Base-by-base conservation (phyloP, 345 rosid species). In the Heritiera fomes region DNA sequence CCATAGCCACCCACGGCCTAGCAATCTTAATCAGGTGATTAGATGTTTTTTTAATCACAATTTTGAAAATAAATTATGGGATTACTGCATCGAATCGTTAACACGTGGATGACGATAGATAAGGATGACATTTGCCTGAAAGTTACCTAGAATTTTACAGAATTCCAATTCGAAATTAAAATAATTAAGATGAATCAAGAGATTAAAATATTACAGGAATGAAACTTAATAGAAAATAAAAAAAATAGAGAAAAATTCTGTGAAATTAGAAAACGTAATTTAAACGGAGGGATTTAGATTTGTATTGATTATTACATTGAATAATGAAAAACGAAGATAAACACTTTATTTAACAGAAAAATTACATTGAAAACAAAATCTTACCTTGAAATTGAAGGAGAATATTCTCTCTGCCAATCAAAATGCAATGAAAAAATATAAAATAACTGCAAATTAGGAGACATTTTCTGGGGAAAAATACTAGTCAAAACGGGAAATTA, bases 341-440 rank as follows among this genome's bases (percentile, higher is more conserved):
- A 20, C 2, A 15, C 6, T 0, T 69, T 69, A 11, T 5, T 10
- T 45, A 69, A 46, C 14, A 32, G 46, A 32, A 50, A 71, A 32
- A 15, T 15, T 8, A 71, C 28, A 32, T 32, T 9, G 9, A 62
- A 77, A 41, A 11, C 12, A 41, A 34, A 18, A 63, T 65, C 43
- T 47, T 88, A 80, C 87, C 87, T 73, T 79, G 12, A 58, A 50
- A 80, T 52, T 11, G 76, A 61, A 75, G 20, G 43, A 6, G 68
- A 20, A 32, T 30, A 61, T 61, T 71, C 28, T 66, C 68, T 66
- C 73, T 13, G 80, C 77, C 7, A 67, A 81, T 60, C 63, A 53
- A 63, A 78, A n/a, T 20, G 7, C 15, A 45, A 32, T 34, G 63
- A 18, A 9, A 34, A 56, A 18, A n/a, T 45, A 70, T 5, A 59